Evolutionary conservation across 1,139 yeast genomes (phyloP), one percentile per base, ranked within the genome.

Genomic region (Candida buenavistaensis): DNA sequence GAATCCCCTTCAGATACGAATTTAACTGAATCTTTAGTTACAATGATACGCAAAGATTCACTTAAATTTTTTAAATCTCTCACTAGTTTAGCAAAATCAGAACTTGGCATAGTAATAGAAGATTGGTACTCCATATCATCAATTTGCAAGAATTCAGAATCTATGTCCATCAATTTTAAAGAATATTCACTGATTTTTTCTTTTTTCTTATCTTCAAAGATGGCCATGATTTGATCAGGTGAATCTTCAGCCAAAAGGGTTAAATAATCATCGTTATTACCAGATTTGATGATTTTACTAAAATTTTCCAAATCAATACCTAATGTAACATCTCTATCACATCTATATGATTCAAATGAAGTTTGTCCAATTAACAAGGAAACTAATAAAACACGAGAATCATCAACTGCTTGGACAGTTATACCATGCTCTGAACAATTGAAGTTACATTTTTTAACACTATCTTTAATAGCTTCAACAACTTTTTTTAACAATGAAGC

Each of bases 361-460:
- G 87, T 90, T 48, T 82, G 80, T 38, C 95, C 96, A 50, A 92
- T 84, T 53, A 86, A 78, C 50, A 92, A 72, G 10, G 96, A 85
- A 28, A 92, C 96, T 49, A 92, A 75, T 47, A 92, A 79, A 43
- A 92, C 97, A 72, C 97, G 88, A 23, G 98, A 89, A 57, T 89
- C 95, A 64, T 92, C 99, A 51, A 92, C 95, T 14, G 98, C 97
- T 68, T 92, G 97, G 15, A 94, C 94, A 13, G 95, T 85, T 52
- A 92, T 83, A 46, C 99, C 99, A 46, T 82, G 80, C 62, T 87
- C 95, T 14, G 95, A 80, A 68, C 97, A 92, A 67, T 90, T 95
- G 73, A 92, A 88, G 75, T 92, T 92, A 70, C 97, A 92, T 52
- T 89, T 75, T 56, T 86, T 86, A 45, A 92, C 96, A 57, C 95